Base-by-base conservation (phyloP, 1,284 basidiomycete species). In the Leccinum griseonigrum region DNA sequence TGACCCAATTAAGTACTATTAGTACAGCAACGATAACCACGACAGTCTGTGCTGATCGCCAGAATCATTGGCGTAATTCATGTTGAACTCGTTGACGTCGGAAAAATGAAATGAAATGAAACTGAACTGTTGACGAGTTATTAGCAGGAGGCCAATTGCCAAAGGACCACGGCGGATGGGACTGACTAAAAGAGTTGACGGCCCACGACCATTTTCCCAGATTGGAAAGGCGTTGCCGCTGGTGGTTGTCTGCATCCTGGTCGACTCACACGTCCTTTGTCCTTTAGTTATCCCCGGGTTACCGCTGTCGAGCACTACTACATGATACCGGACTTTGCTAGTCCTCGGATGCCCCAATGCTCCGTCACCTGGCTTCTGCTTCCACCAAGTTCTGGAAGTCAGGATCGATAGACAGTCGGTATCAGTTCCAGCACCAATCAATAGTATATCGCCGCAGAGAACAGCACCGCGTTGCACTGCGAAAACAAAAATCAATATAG, bases 21-120 rank as follows among this genome's bases (percentile, higher is more conserved):
- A 26, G 22, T 26, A 26, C 28, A 22, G 54, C 57, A 18, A 71
- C 71, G 5, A 73, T 56, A 22, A 84, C 77, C 26, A 79, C 64
- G 8, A 85, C 72, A 26, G 22, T 26, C 22, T 0, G 75, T 79
- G 2, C 82, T 82, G 22, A 85, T 75, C 3, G 82, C 82, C 0
- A 85, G 79, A 53, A 84, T 74, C 22, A 26, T 26, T 26, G 2
- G 84, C 77, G 65, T 87, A 88, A 71, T 87, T 88, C 86, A 88
- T 88, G 72, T 85, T 85, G 60, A 79, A 68, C 53, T 77, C 65
- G n/a, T 77, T 83, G 34, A 85, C 85, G 85, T 88, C 4, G 87
- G 87, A 22, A 88, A 76, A 58, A 87, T 75, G 71, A 86, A 85
- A 8, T 86, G 78, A 84, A 48, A 85, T 78, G 69, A 86, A 84